Conservation (phyloP, 208 protist species). For the Crithidia bombi region DNA sequence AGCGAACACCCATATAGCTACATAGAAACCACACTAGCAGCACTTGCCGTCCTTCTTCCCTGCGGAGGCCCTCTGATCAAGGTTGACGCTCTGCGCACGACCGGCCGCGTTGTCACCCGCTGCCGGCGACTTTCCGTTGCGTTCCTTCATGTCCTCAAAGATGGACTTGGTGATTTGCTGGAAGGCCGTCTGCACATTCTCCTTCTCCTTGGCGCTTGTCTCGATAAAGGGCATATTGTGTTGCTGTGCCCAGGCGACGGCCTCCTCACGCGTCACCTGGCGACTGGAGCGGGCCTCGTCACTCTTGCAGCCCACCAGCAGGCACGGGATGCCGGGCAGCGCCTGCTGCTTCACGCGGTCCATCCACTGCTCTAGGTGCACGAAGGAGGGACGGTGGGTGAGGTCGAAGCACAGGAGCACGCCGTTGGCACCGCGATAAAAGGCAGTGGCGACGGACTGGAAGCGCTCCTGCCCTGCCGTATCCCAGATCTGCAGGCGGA, state of each 20-base stretch:
- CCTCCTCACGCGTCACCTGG: constrained; percentile 89
- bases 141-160: constrained; percentile 90
- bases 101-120: constrained; percentile 45
- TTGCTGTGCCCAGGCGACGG: constrained; percentile 78
- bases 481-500: constrained; percentile 94
- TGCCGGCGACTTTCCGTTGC: constrained; percentile 55
- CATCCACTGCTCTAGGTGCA: constrained; percentile 97
- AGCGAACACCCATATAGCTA: too few relatives aligned
- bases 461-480: constrained; percentile 93
- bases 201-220: constrained; percentile 92
- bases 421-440: constrained; percentile 93
- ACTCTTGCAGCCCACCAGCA: constrained; percentile 97
- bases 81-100: constrained; percentile 65
- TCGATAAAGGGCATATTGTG: constrained; percentile 92
- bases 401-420: constrained; percentile 98
- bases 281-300: constrained; percentile 91
- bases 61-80: constrained; percentile 25
- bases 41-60: constrained; percentile 32
- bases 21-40: too few relatives aligned
- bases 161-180: constrained; percentile 90
- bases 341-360: constrained; percentile 95
- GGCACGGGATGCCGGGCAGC: constrained; percentile 92
- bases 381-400: constrained; percentile 96
- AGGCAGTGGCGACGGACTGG: constrained; percentile 92
- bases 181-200: constrained; percentile 93